Evolutionary conservation across 164 flowering plant genomes (phyloP), one percentile per base, ranked within the genome.

Genomic region (Tinospora cordifolia): DNA sequence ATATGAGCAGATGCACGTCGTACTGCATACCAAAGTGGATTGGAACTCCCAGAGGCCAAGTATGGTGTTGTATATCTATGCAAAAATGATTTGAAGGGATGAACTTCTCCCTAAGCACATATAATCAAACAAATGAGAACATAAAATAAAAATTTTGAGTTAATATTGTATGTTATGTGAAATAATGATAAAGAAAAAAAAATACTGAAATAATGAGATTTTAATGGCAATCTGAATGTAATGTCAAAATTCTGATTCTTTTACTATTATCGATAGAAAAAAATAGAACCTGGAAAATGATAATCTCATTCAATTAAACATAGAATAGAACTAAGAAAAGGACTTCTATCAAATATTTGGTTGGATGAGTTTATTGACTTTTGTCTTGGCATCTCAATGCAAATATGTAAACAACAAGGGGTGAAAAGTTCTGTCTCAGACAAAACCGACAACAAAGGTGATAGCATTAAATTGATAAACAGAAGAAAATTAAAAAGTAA

Each of bases 1-100:
- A 93, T 85, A 81, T 93, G 97, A 72, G 98, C 89, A 73, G 98
- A 93, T 74, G 94, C 98, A 71, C 96, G 88, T 66, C 93, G 85
- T 65, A 94, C 75, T 11, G 97, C 90, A 82, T 94, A 94, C 98
- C 98, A 94, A 69, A 94, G 87, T 67, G 95, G 94, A 80, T 77
- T 85, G 75, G 74, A 90, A 80, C 97, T 94, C 69, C 79, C 69
- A 60, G 86, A 85, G 47, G 97, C 91, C 72, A 59, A 14, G 74
- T 83, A 75, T 41, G 98, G 96, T 11, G 97, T 94, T 19, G 84
- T 51, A 63, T 87, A 90, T 72, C 97, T 87, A 39, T 88, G 75
- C 49, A 90, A 84, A 79, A 71, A 93, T 12, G 80, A 72, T 67
- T 85, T 90, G 82, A 93, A 91, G 46, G 97, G 94, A 75, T 51